Evolutionary conservation across 1,284 basidiomycete species (phyloP).

Genomic region (Cryptococcus hybrid): DNA sequence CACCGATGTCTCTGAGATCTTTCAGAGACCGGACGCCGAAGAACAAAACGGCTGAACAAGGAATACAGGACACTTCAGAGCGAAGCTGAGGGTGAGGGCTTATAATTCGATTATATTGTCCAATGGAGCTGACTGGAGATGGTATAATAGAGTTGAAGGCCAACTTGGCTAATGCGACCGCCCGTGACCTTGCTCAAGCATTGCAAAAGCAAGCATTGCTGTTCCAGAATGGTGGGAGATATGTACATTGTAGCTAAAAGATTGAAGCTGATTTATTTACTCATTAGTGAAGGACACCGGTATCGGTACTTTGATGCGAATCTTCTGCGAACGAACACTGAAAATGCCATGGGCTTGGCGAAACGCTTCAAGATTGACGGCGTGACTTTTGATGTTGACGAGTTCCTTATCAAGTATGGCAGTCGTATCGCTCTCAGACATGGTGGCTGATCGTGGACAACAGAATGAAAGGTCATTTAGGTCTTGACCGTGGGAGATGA

Average conservation of each 20-base stretch:
- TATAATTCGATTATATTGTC: neutral
- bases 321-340: slow-evolving; percentile 28
- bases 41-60: slow-evolving; percentile 21
- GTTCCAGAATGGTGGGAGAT: slow-evolving; percentile 24
- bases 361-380: slow-evolving; percentile 46
- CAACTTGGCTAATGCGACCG: slow-evolving; percentile 29
- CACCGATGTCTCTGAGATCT: slow-evolving; percentile 25
- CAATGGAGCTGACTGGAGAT: neutral
- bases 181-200: slow-evolving; percentile 17
- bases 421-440: slow-evolving; percentile 6
- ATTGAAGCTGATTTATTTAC: neutral
- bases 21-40: slow-evolving; percentile 22
- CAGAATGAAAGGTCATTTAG: slow-evolving; percentile 36
- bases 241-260: neutral
- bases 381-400: slow-evolving; percentile 52
- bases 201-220: slow-evolving; percentile 20
- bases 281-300: slow-evolving; percentile 32
- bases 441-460: neutral
- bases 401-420: slow-evolving; percentile 46
- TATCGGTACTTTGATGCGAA: slow-evolving; percentile 48
- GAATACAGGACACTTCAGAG: slow-evolving; percentile 29
- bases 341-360: slow-evolving; percentile 33
- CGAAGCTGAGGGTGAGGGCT: slow-evolving; percentile 30
- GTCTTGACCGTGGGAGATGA: slow-evolving; percentile 25
- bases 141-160: slow-evolving; percentile 25